Conservation (phyloP, 805 yeast genomes). For the Pichia thaimueangensis region DNA sequence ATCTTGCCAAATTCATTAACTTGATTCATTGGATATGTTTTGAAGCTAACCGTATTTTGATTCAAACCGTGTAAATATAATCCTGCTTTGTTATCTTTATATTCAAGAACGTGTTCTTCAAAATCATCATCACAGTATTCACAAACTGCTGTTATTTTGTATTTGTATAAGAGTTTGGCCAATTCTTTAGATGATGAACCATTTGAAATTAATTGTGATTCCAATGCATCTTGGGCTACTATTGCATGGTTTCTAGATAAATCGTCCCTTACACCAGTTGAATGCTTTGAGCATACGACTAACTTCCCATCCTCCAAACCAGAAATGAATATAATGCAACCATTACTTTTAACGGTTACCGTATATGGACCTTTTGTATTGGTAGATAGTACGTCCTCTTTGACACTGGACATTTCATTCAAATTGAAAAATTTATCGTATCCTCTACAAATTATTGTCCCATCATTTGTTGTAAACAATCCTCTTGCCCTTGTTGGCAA, state of each 20-base stretch:
- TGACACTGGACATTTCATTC: conserved; percentile 53
- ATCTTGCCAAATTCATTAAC: conserved; percentile 54
- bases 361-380: conserved; percentile 70
- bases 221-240: conserved; percentile 58
- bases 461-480: conserved; percentile 46
- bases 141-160: conserved; percentile 76
- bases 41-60: conserved; percentile 53
- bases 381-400: conserved; percentile 37
- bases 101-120: conserved; percentile 89
- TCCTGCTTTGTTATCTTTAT: conserved; percentile 62
- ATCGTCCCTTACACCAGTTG: conserved; percentile 59
- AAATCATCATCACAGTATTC: conserved; percentile 89
- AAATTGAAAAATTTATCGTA: conserved; percentile 92
- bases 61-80: conserved; percentile 88
- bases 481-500: conserved; percentile 84
- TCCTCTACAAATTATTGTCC: conserved; percentile 68
- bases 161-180: conserved; percentile 45
- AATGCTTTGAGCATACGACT: conserved; percentile 85
- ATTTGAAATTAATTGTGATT: conserved; percentile 39
- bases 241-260: conserved; percentile 60
- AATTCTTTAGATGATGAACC: conserved; percentile 43
- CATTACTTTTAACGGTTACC: conserved; percentile 83
- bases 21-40: conserved; percentile 53
- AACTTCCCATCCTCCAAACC: conserved; percentile 72
- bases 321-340: conserved; percentile 81